phyloP scores from a whole-genome alignment of 108 stramenopile genomes.

The Fragilariopsis cylindrus region DNA sequence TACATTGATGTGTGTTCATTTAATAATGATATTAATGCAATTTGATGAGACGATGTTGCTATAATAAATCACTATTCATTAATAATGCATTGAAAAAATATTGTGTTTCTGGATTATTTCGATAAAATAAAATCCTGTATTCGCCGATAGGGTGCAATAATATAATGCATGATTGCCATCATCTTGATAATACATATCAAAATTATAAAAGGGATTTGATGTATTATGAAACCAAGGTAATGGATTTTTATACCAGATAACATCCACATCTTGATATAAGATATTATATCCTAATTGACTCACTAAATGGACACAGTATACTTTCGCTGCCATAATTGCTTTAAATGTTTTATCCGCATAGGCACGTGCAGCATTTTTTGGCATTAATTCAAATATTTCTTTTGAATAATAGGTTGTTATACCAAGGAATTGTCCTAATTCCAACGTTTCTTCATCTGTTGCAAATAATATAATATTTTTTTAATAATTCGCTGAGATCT shows the following conservation, averaged over 20 bases:
- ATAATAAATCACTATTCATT: constrained; percentile 62
- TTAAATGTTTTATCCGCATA: constrained; percentile 74
- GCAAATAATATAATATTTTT: constrained; percentile 64
- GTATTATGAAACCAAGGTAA: constrained; percentile 35
- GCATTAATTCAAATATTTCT: constrained; percentile 52
- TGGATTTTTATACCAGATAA: constrained; percentile 76
- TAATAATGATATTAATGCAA: constrained; percentile 51
- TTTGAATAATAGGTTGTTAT: constrained; percentile 40
- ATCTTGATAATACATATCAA: constrained; percentile 82
- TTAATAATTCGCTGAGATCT: constrained; percentile 35
- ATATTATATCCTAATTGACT: constrained; percentile 72
- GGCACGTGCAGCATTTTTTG: constrained; percentile 39
- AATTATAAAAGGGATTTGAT: constrained; percentile 21
- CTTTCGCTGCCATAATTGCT: constrained; percentile 79
- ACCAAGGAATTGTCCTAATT: constrained; percentile 51
- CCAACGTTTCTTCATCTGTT: constrained; percentile 63
- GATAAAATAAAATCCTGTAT: constrained; percentile 53
- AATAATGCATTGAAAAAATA: constrained; percentile 54
- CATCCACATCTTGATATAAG: constrained; percentile 83
- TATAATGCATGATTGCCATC: constrained; percentile 68
- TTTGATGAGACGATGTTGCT: constrained; percentile 59
- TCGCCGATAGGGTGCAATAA: constrained; percentile 69
- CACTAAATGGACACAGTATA: constrained; percentile 72
- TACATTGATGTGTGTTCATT: constrained; percentile 50
- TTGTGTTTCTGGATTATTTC: constrained; percentile 54